Evolutionary conservation across 306 rosid species (phyloP).

Genomic region (Morella rubra): DNA sequence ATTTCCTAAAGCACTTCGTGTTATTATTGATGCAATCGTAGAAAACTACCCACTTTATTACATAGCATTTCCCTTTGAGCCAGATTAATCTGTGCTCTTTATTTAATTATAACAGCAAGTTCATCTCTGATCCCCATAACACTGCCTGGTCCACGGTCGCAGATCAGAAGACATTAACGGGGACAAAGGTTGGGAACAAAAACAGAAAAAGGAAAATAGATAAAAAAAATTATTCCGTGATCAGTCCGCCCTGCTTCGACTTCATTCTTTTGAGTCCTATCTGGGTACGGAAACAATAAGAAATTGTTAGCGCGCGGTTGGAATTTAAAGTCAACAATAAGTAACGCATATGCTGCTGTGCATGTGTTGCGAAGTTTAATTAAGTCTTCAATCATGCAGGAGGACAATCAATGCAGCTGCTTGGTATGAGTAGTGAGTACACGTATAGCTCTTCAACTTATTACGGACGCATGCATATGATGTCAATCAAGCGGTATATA

Average conservation of each 20-base stretch:
- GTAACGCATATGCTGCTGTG: too few relatives aligned
- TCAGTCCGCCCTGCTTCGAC: slow-evolving; percentile 6
- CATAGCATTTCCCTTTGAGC: too few relatives aligned
- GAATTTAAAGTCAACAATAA: background rate
- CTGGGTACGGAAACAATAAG: slow-evolving; percentile 17
- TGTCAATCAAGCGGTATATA: background rate
- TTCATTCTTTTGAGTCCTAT: slow-evolving; percentile 12
- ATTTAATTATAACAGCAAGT: background rate
- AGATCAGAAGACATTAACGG: background rate
- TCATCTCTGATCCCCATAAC: background rate
- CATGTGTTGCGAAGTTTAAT: too few relatives aligned
- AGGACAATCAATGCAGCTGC: too few relatives aligned
- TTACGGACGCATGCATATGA: background rate
- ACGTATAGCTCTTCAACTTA: too few relatives aligned
- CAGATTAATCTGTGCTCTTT: too few relatives aligned
- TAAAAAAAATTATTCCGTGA: slow-evolving; percentile 23
- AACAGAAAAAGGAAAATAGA: background rate
- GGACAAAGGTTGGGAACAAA: too few relatives aligned
- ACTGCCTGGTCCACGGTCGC: background rate
- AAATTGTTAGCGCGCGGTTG: background rate
- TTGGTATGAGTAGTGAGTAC: too few relatives aligned
- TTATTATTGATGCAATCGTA: too few relatives aligned
- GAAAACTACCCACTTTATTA: too few relatives aligned
- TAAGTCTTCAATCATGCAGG: too few relatives aligned
- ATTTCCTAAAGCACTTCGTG: too few relatives aligned